These are phyloP conservation scores for Backusella mclennaniae DNA, from an alignment of 192 early-diverging fungal species.

Conservation along the genomic window DNA sequence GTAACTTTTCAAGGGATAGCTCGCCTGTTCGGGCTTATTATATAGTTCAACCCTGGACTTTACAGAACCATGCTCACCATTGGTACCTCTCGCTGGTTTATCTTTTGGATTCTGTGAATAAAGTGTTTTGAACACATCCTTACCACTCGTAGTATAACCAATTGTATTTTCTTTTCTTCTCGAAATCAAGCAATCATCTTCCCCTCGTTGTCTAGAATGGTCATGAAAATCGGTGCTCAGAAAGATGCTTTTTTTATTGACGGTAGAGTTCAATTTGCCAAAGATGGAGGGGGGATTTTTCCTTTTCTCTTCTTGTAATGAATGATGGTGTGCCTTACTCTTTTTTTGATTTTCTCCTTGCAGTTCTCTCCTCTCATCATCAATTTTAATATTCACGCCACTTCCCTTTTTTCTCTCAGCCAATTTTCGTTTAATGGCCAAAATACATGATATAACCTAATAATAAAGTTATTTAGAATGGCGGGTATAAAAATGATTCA, in stretches of 20 bases:
- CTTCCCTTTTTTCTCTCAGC: background rate
- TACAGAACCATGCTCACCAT: background rate
- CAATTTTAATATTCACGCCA: background rate
- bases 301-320: background rate
- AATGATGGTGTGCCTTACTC: background rate
- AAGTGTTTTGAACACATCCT: background rate
- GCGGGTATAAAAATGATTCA: background rate
- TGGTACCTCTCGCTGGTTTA: background rate
- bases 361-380: background rate
- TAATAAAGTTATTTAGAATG: background rate
- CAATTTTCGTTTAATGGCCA: constrained; percentile 8
- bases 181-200: background rate
- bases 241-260: background rate
- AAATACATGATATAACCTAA: constrained; percentile 24
- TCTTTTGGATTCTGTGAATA: background rate
- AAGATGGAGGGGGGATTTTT: background rate
- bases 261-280: background rate
- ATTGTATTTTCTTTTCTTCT: background rate
- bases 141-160: background rate
- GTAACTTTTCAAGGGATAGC: background rate
- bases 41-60: background rate
- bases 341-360: background rate
- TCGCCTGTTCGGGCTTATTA: background rate
- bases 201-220: background rate
- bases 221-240: background rate